Conservation (phyloP, 2,329 filamentous ascomycete species). For the Cladosporium velox region DNA sequence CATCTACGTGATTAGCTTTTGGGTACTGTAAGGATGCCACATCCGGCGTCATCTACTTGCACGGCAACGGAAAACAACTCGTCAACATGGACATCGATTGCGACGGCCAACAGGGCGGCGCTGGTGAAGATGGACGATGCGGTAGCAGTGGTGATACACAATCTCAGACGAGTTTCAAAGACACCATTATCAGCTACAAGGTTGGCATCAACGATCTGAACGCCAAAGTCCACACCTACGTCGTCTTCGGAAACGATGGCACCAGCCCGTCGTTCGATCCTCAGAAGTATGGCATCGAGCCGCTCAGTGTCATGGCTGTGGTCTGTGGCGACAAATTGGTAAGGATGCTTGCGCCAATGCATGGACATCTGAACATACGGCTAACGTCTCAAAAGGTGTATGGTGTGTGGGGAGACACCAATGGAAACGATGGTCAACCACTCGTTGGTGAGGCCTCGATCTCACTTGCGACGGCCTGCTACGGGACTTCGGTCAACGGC, state of each 20-base stretch:
- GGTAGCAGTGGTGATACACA: slow-evolving; percentile 49
- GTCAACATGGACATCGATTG: slow-evolving; percentile 63
- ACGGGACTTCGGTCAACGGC: slow-evolving; percentile 53
- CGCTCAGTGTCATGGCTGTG: slow-evolving; percentile 58
- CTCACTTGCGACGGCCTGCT: slow-evolving; percentile 60
- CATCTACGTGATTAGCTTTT: slow-evolving; percentile 1
- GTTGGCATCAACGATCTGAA: slow-evolving; percentile 49
- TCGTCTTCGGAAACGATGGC: slow-evolving; percentile 56
- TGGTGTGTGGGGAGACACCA: slow-evolving; percentile 63
- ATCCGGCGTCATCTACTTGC: slow-evolving; percentile 48
- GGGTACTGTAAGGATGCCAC: slow-evolving; percentile 22
- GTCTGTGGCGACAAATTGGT: slow-evolving; percentile 53
- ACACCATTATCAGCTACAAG: slow-evolving; percentile 19
- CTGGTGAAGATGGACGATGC: slow-evolving; percentile 38
- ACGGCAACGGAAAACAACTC: slow-evolving; percentile 45
- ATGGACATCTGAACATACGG: background rate
- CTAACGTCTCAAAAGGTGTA: slow-evolving; percentile 44
- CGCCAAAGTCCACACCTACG: slow-evolving; percentile 55
- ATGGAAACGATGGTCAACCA: slow-evolving; percentile 54
- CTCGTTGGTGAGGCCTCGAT: slow-evolving; percentile 57
- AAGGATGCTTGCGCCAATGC: background rate
- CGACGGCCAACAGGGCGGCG: slow-evolving; percentile 51
- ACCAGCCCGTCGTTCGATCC: slow-evolving; percentile 25
- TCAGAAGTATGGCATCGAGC: slow-evolving; percentile 46
- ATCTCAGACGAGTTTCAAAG: slow-evolving; percentile 50